phyloP scores from a whole-genome alignment of 2,329 filamentous ascomycete genomes.

The Colletotrichum liriopes region DNA sequence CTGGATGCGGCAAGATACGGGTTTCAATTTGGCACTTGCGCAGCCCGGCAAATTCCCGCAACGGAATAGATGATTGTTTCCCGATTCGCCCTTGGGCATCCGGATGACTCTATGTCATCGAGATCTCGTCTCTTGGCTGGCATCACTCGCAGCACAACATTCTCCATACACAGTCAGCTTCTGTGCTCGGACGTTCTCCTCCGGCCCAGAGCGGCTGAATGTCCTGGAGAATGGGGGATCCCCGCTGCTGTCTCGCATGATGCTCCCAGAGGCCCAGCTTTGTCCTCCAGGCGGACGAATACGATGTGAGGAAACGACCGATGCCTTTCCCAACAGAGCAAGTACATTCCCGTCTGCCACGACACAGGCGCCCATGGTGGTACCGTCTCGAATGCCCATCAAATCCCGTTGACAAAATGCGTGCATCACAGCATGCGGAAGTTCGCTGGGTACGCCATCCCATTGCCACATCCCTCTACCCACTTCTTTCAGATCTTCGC shows the following conservation, averaged over 20 bases:
- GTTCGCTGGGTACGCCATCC: slow-evolving; percentile 5
- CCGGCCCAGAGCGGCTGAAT: slow-evolving; percentile 26
- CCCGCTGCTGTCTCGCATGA: slow-evolving; percentile 34
- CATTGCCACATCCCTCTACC: slow-evolving; percentile 1
- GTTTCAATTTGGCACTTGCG: slow-evolving; percentile 34
- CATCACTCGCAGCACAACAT: neutral
- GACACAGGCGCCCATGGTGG: neutral
- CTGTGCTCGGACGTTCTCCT: slow-evolving; percentile 34
- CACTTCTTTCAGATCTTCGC: slow-evolving; percentile 14
- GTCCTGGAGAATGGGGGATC: neutral
- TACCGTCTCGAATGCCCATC: slow-evolving; percentile 18
- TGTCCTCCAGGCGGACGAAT: slow-evolving; percentile 27
- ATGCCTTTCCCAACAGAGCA: slow-evolving; percentile 36
- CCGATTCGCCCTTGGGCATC: slow-evolving; percentile 33
- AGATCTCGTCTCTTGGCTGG: slow-evolving; percentile 31
- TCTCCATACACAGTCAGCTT: slow-evolving; percentile 8
- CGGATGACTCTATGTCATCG: slow-evolving; percentile 38
- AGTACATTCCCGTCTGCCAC: slow-evolving; percentile 21
- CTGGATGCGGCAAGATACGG: slow-evolving; percentile 40
- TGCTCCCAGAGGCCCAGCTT: slow-evolving; percentile 12
- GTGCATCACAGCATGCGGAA: slow-evolving; percentile 39
- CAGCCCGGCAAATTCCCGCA: slow-evolving; percentile 37
- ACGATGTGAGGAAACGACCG: slow-evolving; percentile 32
- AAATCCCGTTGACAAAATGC: slow-evolving; percentile 21
- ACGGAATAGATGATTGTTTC: slow-evolving; percentile 35